These are phyloP conservation scores for Diaporthe aspalathi DNA, from an alignment of 2,329 filamentous ascomycete genomes.

Conservation along the genomic window DNA sequence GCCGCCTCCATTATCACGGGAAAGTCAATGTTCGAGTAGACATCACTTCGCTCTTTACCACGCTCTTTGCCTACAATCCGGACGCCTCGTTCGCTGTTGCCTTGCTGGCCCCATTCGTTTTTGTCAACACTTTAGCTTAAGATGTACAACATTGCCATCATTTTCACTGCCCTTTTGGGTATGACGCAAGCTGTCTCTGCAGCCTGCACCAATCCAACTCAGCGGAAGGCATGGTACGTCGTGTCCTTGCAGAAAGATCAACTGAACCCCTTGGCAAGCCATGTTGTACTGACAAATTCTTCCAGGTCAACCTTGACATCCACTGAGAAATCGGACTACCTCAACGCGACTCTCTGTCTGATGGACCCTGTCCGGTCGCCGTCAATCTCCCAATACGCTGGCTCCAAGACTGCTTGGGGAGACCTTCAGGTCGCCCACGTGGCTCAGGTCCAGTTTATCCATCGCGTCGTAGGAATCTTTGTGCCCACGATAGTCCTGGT, in stretches of 20 bases:
- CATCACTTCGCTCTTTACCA: neutral
- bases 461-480: neutral
- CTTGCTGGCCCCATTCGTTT: neutral
- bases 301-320: neutral
- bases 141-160: neutral
- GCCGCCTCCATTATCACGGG: neutral
- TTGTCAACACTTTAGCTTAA: neutral
- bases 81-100: neutral
- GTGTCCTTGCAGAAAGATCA: too few relatives aligned
- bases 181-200: neutral
- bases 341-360: neutral
- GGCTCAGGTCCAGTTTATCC: slow-evolving; percentile 6
- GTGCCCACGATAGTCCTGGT: neutral
- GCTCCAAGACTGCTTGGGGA: neutral
- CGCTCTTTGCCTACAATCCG: neutral
- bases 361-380: slow-evolving; percentile 8
- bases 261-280: neutral
- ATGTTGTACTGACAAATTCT: too few relatives aligned
- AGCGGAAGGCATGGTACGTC: slow-evolving; percentile 4
- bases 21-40: neutral
- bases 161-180: neutral
- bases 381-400: neutral
- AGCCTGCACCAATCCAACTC: slow-evolving; percentile 2
- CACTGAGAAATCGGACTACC: neutral
- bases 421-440: neutral